Evolutionary conservation across 441 rosid genomes (phyloP).

Genomic region (Dalechampia spathulata): DNA sequence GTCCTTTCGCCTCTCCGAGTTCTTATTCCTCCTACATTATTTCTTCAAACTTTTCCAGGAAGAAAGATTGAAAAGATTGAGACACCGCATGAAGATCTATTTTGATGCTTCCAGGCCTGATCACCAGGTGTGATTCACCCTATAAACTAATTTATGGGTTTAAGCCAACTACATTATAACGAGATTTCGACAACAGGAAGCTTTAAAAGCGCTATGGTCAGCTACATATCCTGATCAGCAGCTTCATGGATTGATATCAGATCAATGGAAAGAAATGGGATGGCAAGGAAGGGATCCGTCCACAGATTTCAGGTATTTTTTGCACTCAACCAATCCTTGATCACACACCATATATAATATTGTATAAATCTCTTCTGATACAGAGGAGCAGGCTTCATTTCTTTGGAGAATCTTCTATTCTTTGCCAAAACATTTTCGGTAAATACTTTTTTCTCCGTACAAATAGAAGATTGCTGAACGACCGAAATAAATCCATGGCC

Average conservation of each 20-base stretch:
- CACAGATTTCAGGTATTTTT: conserved; percentile 96
- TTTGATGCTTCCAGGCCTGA: conserved; percentile 64
- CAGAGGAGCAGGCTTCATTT: conserved; percentile 95
- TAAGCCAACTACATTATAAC: not conserved
- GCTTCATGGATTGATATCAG: conserved; percentile 67
- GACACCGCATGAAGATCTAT: conserved; percentile 56
- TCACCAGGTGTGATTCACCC: conserved; percentile 62
- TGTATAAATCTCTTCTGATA: too few relatives aligned
- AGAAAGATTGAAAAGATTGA: conserved; percentile 63
- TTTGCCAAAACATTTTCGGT: conserved; percentile 78
- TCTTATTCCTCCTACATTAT: too few relatives aligned
- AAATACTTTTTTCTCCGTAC: conserved; percentile 4
- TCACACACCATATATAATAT: too few relatives aligned
- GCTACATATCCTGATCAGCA: conserved; percentile 78
- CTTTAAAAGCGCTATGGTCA: conserved; percentile 67
- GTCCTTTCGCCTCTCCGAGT: too few relatives aligned
- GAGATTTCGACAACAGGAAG: conserved; percentile 39
- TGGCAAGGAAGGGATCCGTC: conserved; percentile 99
- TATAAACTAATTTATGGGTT: not conserved
- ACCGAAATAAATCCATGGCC: too few relatives aligned
- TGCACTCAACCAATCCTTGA: too few relatives aligned
- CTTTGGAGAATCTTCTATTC: conserved; percentile 81
- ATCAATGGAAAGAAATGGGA: conserved; percentile 98
- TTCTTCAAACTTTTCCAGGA: conserved; percentile 52
- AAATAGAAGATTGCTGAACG: too few relatives aligned